Base-by-base conservation (phyloP, 108 stramenopile species). In the Nannochloropsis salina region DNA sequence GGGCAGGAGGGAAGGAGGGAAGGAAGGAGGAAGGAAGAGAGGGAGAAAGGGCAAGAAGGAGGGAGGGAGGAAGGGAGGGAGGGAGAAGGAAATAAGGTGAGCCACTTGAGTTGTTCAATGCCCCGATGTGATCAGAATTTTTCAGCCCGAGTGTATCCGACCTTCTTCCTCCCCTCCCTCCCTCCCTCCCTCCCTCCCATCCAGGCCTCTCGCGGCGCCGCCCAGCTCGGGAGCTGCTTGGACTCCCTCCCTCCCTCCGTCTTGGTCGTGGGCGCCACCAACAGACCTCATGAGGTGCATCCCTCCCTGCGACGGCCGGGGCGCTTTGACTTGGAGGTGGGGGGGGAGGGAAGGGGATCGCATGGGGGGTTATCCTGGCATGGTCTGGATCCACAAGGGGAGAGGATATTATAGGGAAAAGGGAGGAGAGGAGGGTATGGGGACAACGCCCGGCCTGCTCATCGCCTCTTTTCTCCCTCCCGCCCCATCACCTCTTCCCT, bases 221-320 rank as follows among this genome's bases (percentile, higher is more conserved):
- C 80, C 80, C 31, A 18, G n/a, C n/a, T 22, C n/a, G 80, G n/a
- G 20, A 21, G 9, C n/a, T 18, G n/a, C 21, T 21, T 22, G n/a
- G 80, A 18, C 80, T 22, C 80, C 80, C 31, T 74, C 61, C 80
- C 80, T 22, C 80, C 80, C 80, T 21, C n/a, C n/a, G 20, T 22
- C n/a, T 9, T 22, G 3, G 86, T 87, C 5, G 44, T 87, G 42
- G 86, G 86, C 6, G 86, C 86, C n/a, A 88, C 84, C 22, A 88
- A 84, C 88, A 81, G 90, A 42, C 90, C 90, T 9, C 86, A 45
- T n/a, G 86, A 82, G 40, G 22, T 90, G 21, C 88, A 99, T 87
- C 92, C 95, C 20, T 97, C 97, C 18, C 90, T 99, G 22, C 95
- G 96, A 84, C 94, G 98, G 43, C 96, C 97, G 21, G 98, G 98